These are phyloP conservation scores for Macrolepiota fuliginosa DNA, from an alignment of 768 basidiomycete species.

Conservation along the genomic window DNA sequence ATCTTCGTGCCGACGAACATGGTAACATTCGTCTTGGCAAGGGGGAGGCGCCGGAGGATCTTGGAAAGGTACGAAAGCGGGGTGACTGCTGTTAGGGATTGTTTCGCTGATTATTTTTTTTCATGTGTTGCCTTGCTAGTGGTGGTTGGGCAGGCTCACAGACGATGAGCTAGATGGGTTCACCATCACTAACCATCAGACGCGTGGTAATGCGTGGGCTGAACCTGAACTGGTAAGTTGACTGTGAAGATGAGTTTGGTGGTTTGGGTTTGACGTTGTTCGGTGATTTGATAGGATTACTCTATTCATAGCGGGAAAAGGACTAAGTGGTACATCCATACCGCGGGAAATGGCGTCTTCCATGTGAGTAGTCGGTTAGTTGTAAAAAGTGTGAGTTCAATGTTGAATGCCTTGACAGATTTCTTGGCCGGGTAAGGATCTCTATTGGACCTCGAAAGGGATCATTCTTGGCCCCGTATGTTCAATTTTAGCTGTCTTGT, in stretches of 20 bases:
- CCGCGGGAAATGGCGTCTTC: background rate
- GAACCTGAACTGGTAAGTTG: background rate
- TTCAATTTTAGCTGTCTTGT: background rate
- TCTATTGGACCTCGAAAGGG: background rate
- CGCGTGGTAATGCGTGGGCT: no score
- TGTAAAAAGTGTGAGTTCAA: background rate
- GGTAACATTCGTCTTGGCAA: background rate
- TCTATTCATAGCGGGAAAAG: background rate
- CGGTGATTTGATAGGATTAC: background rate
- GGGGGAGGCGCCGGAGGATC: background rate
- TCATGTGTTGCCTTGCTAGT: background rate
- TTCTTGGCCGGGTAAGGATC: background rate
- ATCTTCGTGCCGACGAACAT: background rate
- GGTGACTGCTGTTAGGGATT: background rate
- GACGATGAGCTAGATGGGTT: background rate
- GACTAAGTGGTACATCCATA: background rate
- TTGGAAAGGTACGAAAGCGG: background rate
- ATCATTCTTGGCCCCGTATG: background rate
- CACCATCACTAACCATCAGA: no score
- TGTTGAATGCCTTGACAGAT: background rate
- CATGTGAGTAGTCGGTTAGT: background rate
- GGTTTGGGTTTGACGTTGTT: background rate
- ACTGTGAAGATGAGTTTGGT: background rate
- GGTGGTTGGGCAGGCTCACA: background rate
- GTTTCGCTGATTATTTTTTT: background rate